Evolutionary conservation across 129 eudicot species (phyloP), one percentile per base, ranked within the genome.

Genomic region (Tagetes erecta): DNA sequence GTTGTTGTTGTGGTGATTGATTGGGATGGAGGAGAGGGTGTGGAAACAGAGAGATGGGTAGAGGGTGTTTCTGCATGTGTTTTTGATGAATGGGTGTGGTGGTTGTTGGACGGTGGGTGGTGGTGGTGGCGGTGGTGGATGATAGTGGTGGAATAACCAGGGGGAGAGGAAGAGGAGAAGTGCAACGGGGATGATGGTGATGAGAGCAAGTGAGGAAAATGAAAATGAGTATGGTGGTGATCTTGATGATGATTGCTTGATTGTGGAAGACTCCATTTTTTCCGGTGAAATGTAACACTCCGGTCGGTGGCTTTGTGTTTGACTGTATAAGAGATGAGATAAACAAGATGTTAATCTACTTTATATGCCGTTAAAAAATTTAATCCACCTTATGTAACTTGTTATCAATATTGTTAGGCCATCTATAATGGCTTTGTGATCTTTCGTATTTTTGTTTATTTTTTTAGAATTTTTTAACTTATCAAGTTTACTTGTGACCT

Each of bases 51-150:
- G 78, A 37, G 88, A 80, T 7, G 95, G 85, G 87, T 86, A 80
- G 49, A 86, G 88, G 10, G 95, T 84, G 71, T 51, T 78, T 68
- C 57, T 36, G 85, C 96, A 90, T 37, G 96, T 88, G 47, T 66
- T 83, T 49, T 82, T 83, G 88, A 87, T 85, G 72, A 85, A 55
- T 2, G 86, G 60, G 31, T 79, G 71, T 5, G 67, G 79, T 8
- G 65, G 64, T 2, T 20, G 66, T 70, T 3, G 58, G 36, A 47
- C 3, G 51, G 50, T 7, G 67, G 2, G 42, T 51, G 79, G 71
- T 50, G 76, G 8, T n/a, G 75, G 46, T 8, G 31, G 68, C 69
- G 64, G 40, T 62, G 73, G 68, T 35, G 42, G 27, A 8, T 2
- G 44, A 1, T n/a, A 30, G 68, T 55, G 11, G 7, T n/a, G 57